These are phyloP conservation scores for Quercus lobata DNA, from an alignment of 331 rosid genomes.

Conservation along the genomic window DNA sequence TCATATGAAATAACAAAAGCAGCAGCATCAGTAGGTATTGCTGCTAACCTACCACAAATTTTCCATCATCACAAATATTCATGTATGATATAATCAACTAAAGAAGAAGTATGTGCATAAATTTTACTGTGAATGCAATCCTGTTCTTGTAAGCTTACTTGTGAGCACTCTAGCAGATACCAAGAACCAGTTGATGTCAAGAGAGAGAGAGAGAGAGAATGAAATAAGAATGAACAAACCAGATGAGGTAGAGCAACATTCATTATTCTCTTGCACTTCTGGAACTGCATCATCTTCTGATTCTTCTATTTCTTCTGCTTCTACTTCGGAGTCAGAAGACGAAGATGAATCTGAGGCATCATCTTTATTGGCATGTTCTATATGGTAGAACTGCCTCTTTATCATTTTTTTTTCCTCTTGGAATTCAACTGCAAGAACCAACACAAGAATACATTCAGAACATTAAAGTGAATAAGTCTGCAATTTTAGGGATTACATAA, in stretches of 20 bases:
- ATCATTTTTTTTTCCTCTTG: constrained; percentile 42
- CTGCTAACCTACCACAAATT: neutral
- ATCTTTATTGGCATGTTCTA: constrained; percentile 64
- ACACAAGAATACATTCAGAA: neutral
- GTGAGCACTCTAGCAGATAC: neutral
- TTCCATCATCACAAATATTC: neutral
- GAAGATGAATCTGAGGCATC: constrained; percentile 60
- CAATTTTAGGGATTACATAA: neutral
- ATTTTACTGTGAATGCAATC: neutral
- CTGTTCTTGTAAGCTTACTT: neutral
- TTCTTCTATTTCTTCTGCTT: constrained; percentile 31
- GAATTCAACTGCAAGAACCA: neutral
- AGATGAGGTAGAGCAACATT: constrained; percentile 58
- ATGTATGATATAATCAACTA: neutral
- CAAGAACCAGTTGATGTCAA: neutral
- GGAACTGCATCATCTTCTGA: constrained; percentile 32
- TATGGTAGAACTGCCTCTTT: constrained; percentile 75
- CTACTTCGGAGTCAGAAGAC: constrained; percentile 53
- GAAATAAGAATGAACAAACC: constrained; percentile 36
- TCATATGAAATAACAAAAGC: neutral
- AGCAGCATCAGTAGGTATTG: neutral
- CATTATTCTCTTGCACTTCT: constrained; percentile 34
- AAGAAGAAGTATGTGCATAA: neutral
- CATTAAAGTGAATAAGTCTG: neutral
- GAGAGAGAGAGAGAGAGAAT: neutral